Base-by-base conservation (phyloP, 2,329 filamentous ascomycete genomes). In the Bimuria novae-zelandiae region DNA sequence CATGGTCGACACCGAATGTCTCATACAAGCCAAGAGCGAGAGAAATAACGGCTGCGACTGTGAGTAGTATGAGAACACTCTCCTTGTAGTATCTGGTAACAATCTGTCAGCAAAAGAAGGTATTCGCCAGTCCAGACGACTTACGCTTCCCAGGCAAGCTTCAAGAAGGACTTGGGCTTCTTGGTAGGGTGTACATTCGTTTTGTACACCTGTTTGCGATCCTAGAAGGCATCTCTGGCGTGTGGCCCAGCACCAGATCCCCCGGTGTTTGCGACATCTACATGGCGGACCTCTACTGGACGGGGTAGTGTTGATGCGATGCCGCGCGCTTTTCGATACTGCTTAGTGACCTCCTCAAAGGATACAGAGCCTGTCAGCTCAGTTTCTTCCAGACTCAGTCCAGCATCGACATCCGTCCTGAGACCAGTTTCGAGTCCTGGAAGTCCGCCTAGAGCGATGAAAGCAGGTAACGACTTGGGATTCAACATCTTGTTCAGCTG, bases 61-160 rank as follows among this genome's bases (percentile, higher is more conserved):
- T 87, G 52, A 90, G 74, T 11, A 90, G 73, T 41, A 89, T 85
- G 41, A 90, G 80, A 43, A 90, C 84, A 62, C 87, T 88, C 73
- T 90, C 87, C 59, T 89, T 87, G 68, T 87, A 89, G 67, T 87
- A 89, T 5, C 40, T 43, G 16, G 1, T n/a, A 11, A 27, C n/a
- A 43, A 8, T 10, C 7, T 1, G 40, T 43, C 4, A 43, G 40
- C 16, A 43, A 21, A 21, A 10, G 3, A 21, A 19, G 8, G 27
- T 19, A 30, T 11, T n/a, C 14, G 25, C 5, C 8, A 19, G 10
- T 21, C 7, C n/a, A 19, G 21, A 21, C 21, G 6, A 32, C 40
- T 30, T 32, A 43, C 40, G 86, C 85, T 55, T 81, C 81, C 86
- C 86, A 89, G 57, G 85, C 79, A 10, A 88, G 69, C 53, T 76